A percentile compares a stretch with the other conserved stretches of the same genome.
phyloP scores from a whole-genome alignment of 768 basidiomycete species.

The Tulasnella sp. region DNA sequence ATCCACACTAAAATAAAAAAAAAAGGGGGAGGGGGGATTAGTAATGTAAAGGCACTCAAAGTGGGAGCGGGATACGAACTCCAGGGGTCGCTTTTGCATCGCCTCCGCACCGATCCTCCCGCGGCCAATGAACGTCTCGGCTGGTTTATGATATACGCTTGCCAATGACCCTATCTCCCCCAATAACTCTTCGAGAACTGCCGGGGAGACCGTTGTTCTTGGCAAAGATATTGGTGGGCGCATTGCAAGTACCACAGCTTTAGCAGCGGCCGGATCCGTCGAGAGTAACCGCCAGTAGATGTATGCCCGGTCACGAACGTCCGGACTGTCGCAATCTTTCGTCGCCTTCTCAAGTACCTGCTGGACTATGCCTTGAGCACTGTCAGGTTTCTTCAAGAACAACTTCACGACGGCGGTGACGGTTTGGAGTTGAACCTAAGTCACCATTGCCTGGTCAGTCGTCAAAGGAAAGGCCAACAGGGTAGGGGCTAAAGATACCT shows the following conservation, averaged over 20 bases:
- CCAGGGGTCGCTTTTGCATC: conserved; percentile 63
- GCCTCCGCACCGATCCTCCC: conserved; percentile 86
- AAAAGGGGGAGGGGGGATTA: neutral
- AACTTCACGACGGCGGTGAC: conserved; percentile 96
- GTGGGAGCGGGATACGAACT: conserved; percentile 50
- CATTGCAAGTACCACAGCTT: conserved; percentile 87
- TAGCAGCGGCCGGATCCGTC: conserved; percentile 93
- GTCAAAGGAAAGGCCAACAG: neutral
- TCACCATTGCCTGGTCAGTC: neutral
- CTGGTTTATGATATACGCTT: conserved; percentile 97
- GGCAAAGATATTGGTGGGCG: conserved; percentile 94
- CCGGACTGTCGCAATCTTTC: conserved; percentile 95
- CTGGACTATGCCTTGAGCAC: conserved; percentile 90
- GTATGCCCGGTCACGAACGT: conserved; percentile 95
- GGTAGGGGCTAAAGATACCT: conserved; percentile 52
- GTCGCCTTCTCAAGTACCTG: conserved; percentile 91
- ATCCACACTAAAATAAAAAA: conserved; percentile 55
- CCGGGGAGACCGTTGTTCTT: conserved; percentile 85
- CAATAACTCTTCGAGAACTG: conserved; percentile 85
- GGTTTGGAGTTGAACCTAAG: conserved; percentile 61
- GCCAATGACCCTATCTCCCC: conserved; percentile 87
- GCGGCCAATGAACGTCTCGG: conserved; percentile 91
- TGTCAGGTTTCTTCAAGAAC: conserved; percentile 92
- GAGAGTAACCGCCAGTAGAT: conserved; percentile 97
- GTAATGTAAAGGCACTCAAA: neutral